A percentile compares a stretch with the other conserved stretches of the same genome.
phyloP scores from a whole-genome alignment of 495 filamentous ascomycete species.

The Coniosporium apollinis region DNA sequence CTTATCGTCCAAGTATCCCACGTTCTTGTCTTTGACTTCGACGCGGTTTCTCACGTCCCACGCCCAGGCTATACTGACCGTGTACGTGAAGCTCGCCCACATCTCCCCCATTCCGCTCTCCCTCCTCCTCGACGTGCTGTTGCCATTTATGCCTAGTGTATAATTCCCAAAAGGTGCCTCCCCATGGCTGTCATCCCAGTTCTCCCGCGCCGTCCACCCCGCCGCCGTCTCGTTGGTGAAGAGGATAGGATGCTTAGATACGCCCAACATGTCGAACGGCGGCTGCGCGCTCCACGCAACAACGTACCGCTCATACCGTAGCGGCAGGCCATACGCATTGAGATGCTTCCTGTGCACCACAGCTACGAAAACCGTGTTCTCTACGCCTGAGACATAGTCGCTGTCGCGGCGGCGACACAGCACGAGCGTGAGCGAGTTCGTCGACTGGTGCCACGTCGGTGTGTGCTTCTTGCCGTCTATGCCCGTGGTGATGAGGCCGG shows the following conservation, averaged over 20 bases:
- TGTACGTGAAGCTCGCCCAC: constrained; percentile 27
- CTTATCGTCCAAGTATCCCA: constrained; percentile 25
- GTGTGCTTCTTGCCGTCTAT: too few species aligned
- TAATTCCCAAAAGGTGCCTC: constrained; percentile 3
- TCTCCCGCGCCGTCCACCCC: constrained; percentile 21
- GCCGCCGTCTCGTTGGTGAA: constrained; percentile 24
- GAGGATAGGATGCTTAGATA: constrained; percentile 21
- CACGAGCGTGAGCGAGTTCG: constrained; percentile 23
- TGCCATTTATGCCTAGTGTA: constrained; percentile 3
- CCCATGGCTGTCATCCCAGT: constrained; percentile 19
- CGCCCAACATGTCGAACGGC: constrained; percentile 23
- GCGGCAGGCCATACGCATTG: constrained; percentile 19
- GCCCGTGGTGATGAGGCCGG: constrained; percentile 1
- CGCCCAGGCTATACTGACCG: constrained; percentile 24
- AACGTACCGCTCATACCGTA: constrained; percentile 26
- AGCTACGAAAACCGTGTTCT: constrained; percentile 23
- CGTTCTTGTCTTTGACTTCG: constrained; percentile 19
- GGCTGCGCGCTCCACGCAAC: constrained; percentile 20
- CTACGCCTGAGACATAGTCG: constrained; percentile 4
- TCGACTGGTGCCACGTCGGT: constrained; percentile 26
- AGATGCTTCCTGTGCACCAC: constrained; percentile 23
- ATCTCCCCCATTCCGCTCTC: neutral
- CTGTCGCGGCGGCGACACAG: constrained; percentile 18
- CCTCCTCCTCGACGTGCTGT: neutral
- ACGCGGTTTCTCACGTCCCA: constrained; percentile 13